Conservation (phyloP, 148 eudicot genomes). For the Camellia lanceoleosa region DNA sequence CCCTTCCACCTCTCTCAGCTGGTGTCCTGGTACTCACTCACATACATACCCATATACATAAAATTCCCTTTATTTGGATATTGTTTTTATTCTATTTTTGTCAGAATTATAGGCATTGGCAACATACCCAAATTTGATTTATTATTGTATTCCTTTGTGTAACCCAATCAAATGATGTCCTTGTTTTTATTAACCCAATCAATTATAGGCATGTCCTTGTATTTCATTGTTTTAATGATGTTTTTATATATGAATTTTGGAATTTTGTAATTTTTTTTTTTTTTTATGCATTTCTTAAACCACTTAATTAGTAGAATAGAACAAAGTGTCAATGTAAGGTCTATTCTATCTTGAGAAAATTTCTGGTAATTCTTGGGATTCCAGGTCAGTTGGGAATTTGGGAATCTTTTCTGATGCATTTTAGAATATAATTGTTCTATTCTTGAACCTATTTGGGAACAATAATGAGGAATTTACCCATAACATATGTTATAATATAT, state of each 20-base stretch:
- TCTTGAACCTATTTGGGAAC: background rate
- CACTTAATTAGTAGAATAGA: background rate
- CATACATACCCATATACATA: background rate
- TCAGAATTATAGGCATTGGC: background rate
- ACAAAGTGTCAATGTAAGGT: background rate
- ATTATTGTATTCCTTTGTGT: background rate
- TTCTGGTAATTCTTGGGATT: background rate
- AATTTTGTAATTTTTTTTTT: background rate
- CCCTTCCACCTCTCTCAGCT: slow-evolving; percentile 71
- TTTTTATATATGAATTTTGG: background rate
- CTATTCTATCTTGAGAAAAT: background rate
- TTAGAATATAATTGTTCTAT: background rate
- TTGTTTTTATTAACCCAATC: background rate
- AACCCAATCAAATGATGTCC: background rate
- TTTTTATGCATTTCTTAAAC: background rate
- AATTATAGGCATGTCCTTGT: too few relatives aligned
- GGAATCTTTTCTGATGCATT: background rate
- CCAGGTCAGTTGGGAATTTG: background rate
- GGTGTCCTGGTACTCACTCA: slow-evolving; percentile 76
- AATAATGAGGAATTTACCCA: too few relatives aligned
- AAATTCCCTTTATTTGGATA: too few relatives aligned
- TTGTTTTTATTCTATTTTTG: background rate
- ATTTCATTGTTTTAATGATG: too few relatives aligned
- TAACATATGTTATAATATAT: too few relatives aligned
- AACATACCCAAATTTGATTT: background rate